Evolutionary conservation across 495 filamentous ascomycete species (phyloP).

Genomic region (Penicillium cataractarum): DNA sequence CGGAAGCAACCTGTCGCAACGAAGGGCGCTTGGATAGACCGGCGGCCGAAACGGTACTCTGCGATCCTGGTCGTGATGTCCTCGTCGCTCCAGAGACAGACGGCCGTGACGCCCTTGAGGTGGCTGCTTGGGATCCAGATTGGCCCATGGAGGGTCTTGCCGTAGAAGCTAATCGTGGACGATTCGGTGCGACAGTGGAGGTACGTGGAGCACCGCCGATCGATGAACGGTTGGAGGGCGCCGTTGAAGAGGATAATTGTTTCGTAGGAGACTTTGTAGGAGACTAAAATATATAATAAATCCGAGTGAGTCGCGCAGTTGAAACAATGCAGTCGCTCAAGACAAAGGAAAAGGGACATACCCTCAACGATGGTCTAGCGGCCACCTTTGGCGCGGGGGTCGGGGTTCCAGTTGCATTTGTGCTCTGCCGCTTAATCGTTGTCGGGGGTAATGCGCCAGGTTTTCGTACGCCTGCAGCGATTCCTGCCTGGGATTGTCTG

Average conservation of each 20-base stretch:
- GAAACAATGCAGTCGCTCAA: background rate
- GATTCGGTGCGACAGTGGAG: conserved; percentile 45
- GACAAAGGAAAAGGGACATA: conserved; percentile 30
- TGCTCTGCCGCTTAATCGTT: conserved; percentile 63
- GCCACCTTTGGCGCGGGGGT: conserved; percentile 57
- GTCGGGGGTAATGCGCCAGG: conserved; percentile 51
- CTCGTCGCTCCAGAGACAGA: conserved; percentile 44
- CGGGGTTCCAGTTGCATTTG: conserved; percentile 65
- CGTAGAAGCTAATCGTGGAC: conserved; percentile 55
- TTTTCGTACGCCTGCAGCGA: conserved; percentile 40
- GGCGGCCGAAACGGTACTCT: conserved; percentile 28
- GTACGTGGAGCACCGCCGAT: conserved; percentile 55
- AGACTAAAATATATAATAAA: conserved; percentile 50
- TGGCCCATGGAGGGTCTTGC: conserved; percentile 71
- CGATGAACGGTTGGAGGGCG: conserved; percentile 53
- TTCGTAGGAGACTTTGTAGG: conserved; percentile 83
- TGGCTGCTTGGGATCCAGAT: conserved; percentile 45
- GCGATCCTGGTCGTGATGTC: conserved; percentile 39
- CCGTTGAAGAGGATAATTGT: conserved; percentile 63
- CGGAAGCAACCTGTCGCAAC: conserved; percentile 34
- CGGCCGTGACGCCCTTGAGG: conserved; percentile 39
- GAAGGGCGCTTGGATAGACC: conserved; percentile 45
- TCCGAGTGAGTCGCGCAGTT: background rate
- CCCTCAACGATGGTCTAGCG: conserved; percentile 60
- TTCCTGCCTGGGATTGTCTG: conserved; percentile 38